A percentile compares a stretch with the other conserved stretches of the same genome.
These are phyloP conservation scores for Cucurbita ficifolia DNA, from an alignment of 306 rosid species.

Conservation along the genomic window DNA sequence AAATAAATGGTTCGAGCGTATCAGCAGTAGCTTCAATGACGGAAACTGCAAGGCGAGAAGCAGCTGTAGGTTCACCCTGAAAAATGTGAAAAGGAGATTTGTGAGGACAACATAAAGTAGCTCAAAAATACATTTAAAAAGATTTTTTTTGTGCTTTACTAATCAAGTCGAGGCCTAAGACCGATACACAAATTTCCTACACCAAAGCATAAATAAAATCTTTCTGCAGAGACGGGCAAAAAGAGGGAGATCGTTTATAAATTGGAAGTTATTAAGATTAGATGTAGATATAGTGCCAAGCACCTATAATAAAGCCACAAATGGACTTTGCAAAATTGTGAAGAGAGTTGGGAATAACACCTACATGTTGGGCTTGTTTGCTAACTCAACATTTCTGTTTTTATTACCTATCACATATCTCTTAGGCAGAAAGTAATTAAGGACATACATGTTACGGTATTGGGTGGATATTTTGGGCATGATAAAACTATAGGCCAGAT, in stretches of 20 bases:
- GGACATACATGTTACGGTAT: neutral
- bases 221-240: neutral
- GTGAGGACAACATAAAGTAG: neutral
- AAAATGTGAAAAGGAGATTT: slow-evolving; percentile 6
- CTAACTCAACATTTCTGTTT: neutral
- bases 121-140: neutral
- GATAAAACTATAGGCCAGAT: neutral
- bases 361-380: neutral
- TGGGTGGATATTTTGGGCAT: neutral
- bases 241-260: neutral
- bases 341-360: neutral
- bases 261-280: neutral
- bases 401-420: too few species aligned
- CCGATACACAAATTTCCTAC: neutral
- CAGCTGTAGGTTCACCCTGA: slow-evolving; percentile 55
- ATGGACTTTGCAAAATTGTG: neutral
- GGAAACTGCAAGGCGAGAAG: slow-evolving; percentile 58
- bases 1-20: slow-evolving; percentile 47
- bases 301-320: neutral
- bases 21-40: slow-evolving; percentile 46
- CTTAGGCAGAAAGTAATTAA: too few species aligned
- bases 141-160: neutral
- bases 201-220: neutral
- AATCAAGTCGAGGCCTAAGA: neutral
- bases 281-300: neutral